Conservation (phyloP, 2,329 filamentous ascomycete species). For the Stagonosporopsis vannaccii region DNA sequence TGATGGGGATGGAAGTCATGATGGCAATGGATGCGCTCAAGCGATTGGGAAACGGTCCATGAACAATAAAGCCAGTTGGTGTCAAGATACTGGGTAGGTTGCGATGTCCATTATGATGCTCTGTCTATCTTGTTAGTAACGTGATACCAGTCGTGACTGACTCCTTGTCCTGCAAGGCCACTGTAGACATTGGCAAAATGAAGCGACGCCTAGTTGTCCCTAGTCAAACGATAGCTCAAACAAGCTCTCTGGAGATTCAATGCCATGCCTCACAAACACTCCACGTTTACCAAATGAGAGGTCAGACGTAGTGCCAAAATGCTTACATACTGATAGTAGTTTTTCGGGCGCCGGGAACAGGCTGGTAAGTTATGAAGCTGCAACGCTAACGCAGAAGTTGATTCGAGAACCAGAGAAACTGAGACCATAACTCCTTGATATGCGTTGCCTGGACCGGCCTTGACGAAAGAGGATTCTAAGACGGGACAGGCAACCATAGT, state of each 20-base stretch:
- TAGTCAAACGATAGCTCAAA: neutral
- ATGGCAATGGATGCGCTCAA: neutral
- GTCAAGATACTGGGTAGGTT: neutral
- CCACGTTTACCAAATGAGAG: neutral
- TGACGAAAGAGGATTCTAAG: neutral
- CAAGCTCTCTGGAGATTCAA: neutral
- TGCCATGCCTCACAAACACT: neutral
- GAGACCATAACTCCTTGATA: neutral
- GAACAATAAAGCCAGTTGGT: neutral
- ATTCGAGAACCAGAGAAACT: neutral
- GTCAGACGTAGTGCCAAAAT: neutral
- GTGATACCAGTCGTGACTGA: neutral
- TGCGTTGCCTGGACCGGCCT: neutral
- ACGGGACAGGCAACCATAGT: neutral
- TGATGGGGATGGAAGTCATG: conserved; percentile 24
- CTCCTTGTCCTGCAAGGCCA: too few species aligned
- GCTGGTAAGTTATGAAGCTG: neutral
- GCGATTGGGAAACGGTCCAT: neutral
- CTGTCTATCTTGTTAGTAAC: neutral
- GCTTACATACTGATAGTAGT: neutral
- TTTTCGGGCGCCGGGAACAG: neutral
- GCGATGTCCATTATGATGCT: neutral
- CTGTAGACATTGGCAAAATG: neutral
- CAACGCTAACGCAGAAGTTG: neutral
- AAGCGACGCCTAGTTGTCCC: neutral